phyloP scores from a whole-genome alignment of 768 basidiomycete species.

The Mycena rebaudengoi region DNA sequence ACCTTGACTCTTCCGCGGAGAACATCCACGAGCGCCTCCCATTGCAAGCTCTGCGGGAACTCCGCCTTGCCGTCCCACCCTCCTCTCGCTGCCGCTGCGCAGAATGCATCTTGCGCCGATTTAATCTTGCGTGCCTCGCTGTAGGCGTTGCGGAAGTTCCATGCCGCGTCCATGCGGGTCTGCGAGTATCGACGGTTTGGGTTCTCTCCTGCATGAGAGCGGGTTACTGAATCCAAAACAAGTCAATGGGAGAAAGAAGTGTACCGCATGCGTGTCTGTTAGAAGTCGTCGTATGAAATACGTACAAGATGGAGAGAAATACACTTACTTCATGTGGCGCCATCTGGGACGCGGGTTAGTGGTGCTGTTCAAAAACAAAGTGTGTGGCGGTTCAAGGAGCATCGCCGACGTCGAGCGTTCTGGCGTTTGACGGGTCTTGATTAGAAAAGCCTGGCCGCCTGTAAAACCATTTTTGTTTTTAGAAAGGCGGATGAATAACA shows the following conservation, averaged over 20 bases:
- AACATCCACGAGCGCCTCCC: constrained; percentile 77
- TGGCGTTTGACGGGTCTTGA: constrained; percentile 73
- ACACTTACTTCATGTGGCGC: constrained; percentile 78
- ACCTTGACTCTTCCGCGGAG: constrained; percentile 81
- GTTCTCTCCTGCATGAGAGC: constrained; percentile 57
- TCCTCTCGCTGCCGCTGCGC: constrained; percentile 54
- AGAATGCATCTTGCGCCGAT: constrained; percentile 71
- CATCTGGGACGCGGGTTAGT: constrained; percentile 51
- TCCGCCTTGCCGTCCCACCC: constrained; percentile 51
- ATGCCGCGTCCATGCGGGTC: constrained; percentile 67
- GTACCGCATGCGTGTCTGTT: constrained; percentile 75
- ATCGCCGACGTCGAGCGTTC: constrained; percentile 72
- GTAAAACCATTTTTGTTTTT: no score
- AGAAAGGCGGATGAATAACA: not conserved
- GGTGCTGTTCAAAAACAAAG: constrained; percentile 48
- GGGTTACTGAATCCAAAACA: constrained; percentile 45
- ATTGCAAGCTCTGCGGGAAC: constrained; percentile 76
- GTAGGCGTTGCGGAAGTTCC: constrained; percentile 80
- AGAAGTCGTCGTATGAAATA: not conserved
- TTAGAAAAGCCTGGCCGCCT: constrained; percentile 83
- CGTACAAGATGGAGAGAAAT: not conserved
- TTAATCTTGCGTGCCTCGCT: constrained; percentile 71
- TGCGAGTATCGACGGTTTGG: constrained; percentile 52
- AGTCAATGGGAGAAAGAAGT: not conserved
- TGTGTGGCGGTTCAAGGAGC: constrained; percentile 77